Percentiles rank a stretch among this genome's conserved stretches.
These are phyloP conservation scores for Apiospora malaysiana DNA, from an alignment of 2,329 filamentous ascomycete species.

Conservation along the genomic window DNA sequence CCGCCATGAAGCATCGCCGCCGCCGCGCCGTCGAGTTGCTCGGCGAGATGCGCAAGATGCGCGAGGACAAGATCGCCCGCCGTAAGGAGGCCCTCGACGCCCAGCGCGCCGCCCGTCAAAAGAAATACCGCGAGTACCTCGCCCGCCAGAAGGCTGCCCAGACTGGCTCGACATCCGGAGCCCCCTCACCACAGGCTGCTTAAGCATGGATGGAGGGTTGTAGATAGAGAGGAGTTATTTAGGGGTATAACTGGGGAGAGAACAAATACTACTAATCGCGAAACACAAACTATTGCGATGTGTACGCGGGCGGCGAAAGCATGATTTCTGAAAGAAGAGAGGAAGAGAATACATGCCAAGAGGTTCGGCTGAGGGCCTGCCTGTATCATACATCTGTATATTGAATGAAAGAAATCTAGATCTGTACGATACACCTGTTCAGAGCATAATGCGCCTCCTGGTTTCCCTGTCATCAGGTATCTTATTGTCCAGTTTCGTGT, in stretches of 20 bases:
- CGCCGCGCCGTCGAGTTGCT: constrained; percentile 41
- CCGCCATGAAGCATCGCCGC: constrained; percentile 57
- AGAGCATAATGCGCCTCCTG: background rate
- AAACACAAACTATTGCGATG: background rate
- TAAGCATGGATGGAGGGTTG: background rate
- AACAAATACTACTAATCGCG: background rate
- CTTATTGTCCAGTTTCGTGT: too few relatives aligned
- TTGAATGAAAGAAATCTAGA: constrained; percentile 5
- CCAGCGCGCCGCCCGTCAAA: constrained; percentile 30
- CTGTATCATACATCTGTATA: constrained; percentile 17
- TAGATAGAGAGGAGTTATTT: background rate
- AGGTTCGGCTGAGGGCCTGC: constrained; percentile 6
- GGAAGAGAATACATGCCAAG: background rate
- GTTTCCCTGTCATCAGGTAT: too few relatives aligned
- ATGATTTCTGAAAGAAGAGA: background rate
- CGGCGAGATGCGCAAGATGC: constrained; percentile 37
- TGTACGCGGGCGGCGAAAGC: background rate
- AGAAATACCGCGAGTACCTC: constrained; percentile 34
- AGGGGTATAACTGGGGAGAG: background rate
- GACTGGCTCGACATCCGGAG: background rate
- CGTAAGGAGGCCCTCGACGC: constrained; percentile 40
- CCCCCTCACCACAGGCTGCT: background rate
- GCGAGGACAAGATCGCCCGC: constrained; percentile 38
- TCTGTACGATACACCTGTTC: constrained; percentile 3
- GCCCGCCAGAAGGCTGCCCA: constrained; percentile 26